These are phyloP conservation scores for Pouteria glomerata DNA, from an alignment of 148 eudicot genomes.

Conservation along the genomic window DNA sequence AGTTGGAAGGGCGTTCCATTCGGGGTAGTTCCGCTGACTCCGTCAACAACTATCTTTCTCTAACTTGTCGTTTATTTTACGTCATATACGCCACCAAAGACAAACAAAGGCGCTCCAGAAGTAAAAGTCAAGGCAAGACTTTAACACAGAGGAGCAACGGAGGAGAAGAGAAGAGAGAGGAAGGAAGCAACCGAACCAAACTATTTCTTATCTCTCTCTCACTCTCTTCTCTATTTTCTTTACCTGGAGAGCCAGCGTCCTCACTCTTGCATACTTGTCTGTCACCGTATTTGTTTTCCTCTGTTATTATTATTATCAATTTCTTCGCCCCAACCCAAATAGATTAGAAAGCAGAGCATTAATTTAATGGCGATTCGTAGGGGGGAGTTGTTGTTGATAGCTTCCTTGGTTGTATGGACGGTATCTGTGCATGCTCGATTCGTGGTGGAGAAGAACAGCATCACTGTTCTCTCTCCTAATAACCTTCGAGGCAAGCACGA, in stretches of 20 bases:
- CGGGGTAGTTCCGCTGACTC: constrained; percentile 18
- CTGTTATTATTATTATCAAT: no score
- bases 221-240: not conserved
- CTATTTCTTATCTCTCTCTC: not conserved
- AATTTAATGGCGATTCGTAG: not conserved
- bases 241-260: not conserved
- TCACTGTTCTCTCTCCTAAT: constrained; percentile 54
- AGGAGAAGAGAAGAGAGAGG: no score
- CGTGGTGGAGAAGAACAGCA: constrained; percentile 74
- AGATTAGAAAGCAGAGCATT: not conserved
- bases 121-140: constrained; percentile 6
- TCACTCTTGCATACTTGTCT: not conserved
- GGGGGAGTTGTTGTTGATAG: not conserved
- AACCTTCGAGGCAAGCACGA: constrained; percentile 47
- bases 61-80: constrained; percentile 19
- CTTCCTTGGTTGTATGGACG: not conserved
- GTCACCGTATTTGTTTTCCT: not conserved
- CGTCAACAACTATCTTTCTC: constrained; percentile 1
- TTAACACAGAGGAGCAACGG: not conserved
- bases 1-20: constrained; percentile 11
- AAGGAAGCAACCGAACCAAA: no score
- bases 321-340: not conserved
- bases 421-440: constrained; percentile 40
- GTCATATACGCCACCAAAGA: not conserved
- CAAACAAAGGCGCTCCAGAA: not conserved